Evolutionary conservation across 169 alveolate genomes (phyloP).

Genomic region (Plasmodium coatneyi): DNA sequence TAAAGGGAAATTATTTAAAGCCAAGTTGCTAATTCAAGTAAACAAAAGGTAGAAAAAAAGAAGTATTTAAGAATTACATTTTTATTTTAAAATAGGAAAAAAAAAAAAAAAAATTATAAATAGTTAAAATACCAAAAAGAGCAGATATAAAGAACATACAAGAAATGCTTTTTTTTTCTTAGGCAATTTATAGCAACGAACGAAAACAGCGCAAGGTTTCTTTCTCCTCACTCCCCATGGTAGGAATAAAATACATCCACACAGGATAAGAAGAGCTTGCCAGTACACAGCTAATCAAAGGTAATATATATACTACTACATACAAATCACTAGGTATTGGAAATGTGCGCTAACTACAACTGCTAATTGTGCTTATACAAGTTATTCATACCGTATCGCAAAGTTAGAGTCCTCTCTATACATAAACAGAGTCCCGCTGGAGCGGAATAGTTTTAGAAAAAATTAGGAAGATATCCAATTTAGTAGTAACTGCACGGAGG

Average conservation of each 20-base stretch:
- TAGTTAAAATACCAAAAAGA: background rate
- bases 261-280: background rate
- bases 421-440: background rate
- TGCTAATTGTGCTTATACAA: too few relatives aligned
- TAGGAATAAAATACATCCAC: background rate
- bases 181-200: background rate
- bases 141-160: background rate
- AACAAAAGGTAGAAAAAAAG: too few relatives aligned
- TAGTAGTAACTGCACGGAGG: background rate
- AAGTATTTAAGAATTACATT: too few relatives aligned
- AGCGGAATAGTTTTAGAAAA: background rate
- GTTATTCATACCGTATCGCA: background rate
- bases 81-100: too few relatives aligned
- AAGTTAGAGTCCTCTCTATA: too few relatives aligned
- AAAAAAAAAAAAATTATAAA: too few relatives aligned
- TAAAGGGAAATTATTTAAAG: background rate
- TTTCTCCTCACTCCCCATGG: background rate
- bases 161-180: background rate
- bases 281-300: background rate
- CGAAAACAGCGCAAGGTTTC: background rate
- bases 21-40: background rate
- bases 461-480: background rate
- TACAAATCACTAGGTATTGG: too few relatives aligned
- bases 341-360: background rate
- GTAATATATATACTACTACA: too few relatives aligned